A percentile compares a stretch with the other conserved stretches of the same genome.
phyloP scores from a whole-genome alignment of 176 grass and related monocot species.

The Typha latifolia region DNA sequence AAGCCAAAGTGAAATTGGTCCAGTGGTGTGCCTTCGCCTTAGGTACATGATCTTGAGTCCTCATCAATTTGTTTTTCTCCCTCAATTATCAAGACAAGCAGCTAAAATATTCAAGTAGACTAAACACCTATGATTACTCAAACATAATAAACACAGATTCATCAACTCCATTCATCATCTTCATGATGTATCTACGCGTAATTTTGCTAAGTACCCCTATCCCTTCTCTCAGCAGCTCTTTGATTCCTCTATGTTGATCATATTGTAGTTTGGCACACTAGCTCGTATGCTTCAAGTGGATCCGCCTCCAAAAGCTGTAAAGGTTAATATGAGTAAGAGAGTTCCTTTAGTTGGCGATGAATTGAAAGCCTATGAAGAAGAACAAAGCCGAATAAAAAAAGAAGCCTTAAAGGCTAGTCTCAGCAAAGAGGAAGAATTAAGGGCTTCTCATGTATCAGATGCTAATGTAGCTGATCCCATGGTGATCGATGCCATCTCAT shows the following conservation, averaged over 20 bases:
- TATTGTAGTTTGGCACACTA: conserved; percentile 82
- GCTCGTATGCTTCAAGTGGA: conserved; percentile 99
- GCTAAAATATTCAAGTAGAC: too few relatives aligned
- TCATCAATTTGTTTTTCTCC: too few relatives aligned
- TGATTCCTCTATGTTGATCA: neutral
- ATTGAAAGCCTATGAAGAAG: conserved; percentile 85
- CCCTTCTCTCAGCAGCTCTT: neutral
- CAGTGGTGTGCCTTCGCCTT: too few relatives aligned
- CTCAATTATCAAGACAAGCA: too few relatives aligned
- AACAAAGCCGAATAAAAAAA: conserved; percentile 73
- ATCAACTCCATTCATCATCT: too few relatives aligned
- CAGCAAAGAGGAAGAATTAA: conserved; percentile 67
- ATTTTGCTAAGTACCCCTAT: too few relatives aligned
- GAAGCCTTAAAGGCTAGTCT: conserved; percentile 55
- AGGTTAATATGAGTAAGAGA: conserved; percentile 82
- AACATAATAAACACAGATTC: too few relatives aligned
- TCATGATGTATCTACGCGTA: too few relatives aligned
- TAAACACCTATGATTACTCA: too few relatives aligned
- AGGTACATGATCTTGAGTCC: too few relatives aligned
- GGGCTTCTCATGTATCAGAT: conserved; percentile 54
- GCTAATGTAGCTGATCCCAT: conserved; percentile 55
- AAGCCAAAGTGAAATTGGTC: too few relatives aligned
- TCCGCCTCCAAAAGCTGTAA: conserved; percentile 92
- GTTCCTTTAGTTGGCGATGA: conserved; percentile 87
- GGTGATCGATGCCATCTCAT: conserved; percentile 47